Conservation (phyloP, 1,284 basidiomycete species). For the Amylostereum areolatum region DNA sequence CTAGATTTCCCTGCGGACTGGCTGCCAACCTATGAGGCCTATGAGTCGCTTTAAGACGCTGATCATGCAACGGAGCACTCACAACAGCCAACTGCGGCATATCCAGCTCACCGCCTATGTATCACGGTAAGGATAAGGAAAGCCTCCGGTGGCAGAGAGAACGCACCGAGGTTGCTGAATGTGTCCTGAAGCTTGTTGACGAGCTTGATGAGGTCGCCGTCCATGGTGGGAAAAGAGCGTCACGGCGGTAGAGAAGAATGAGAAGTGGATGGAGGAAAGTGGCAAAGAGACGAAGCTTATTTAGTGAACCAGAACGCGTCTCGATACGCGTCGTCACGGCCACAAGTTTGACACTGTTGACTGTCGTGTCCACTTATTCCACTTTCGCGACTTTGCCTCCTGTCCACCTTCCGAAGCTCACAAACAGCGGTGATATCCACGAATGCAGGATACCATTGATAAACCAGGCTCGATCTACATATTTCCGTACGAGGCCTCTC, state of each 20-base stretch:
- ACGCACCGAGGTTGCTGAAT: slow-evolving; percentile 74
- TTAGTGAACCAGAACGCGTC: not conserved
- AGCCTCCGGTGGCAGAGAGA: slow-evolving; percentile 1
- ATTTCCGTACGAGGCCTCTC: slow-evolving; percentile 2
- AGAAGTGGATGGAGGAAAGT: not conserved
- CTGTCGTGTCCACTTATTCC: not conserved
- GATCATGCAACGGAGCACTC: slow-evolving; percentile 15
- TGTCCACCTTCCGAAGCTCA: not conserved
- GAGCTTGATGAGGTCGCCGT: slow-evolving; percentile 89
- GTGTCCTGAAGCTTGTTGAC: slow-evolving; percentile 96
- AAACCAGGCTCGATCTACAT: slow-evolving; percentile 8
- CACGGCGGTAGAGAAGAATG: not conserved
- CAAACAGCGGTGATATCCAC: not conserved
- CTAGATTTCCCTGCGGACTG: slow-evolving; percentile 85
- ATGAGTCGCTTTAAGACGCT: not conserved
- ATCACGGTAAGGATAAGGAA: slow-evolving; percentile 6
- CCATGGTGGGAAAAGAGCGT: slow-evolving; percentile 52
- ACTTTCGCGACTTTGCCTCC: not conserved
- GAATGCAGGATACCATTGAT: slow-evolving; percentile 8
- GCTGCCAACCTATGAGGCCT: slow-evolving; percentile 63
- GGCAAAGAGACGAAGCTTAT: not conserved
- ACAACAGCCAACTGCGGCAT: slow-evolving; percentile 84
- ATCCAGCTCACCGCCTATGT: slow-evolving; percentile 73
- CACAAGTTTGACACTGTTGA: not conserved
- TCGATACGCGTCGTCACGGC: slow-evolving; percentile 2